Evolutionary conservation across 371 early-diverging fungal species (phyloP).

Genomic region (Conidiobolus incongruus): DNA sequence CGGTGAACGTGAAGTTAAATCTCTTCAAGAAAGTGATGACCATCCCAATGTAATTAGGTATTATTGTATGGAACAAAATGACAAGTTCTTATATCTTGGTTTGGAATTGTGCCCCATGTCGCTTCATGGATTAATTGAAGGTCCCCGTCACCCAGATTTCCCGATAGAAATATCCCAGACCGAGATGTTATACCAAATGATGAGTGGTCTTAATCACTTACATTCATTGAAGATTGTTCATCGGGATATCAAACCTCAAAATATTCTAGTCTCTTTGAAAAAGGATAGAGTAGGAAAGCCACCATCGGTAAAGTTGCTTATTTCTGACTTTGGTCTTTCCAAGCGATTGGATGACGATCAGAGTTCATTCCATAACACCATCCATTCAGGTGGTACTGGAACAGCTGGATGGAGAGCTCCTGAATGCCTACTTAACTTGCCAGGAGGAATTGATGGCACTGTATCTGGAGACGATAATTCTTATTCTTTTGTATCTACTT

Average conservation of each 20-base stretch:
- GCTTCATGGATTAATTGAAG: slow-evolving; percentile 29
- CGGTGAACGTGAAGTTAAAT: slow-evolving; percentile 76
- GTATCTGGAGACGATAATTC: background rate
- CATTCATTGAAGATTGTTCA: slow-evolving; percentile 89
- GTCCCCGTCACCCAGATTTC: slow-evolving; percentile 11
- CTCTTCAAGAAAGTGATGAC: slow-evolving; percentile 78
- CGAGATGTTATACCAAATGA: slow-evolving; percentile 46
- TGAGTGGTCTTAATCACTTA: slow-evolving; percentile 63
- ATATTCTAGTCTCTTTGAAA: slow-evolving; percentile 57
- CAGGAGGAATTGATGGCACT: background rate
- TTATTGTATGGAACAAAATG: slow-evolving; percentile 68
- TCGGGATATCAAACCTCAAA: slow-evolving; percentile 86
- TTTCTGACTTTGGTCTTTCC: slow-evolving; percentile 96
- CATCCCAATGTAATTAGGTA: slow-evolving; percentile 96
- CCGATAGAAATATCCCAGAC: too few relatives aligned
- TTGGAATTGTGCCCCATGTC: slow-evolving; percentile 75
- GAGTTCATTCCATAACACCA: slow-evolving; percentile 79
- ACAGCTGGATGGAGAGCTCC: slow-evolving; percentile 97
- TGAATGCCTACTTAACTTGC: slow-evolving; percentile 31
- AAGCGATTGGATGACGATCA: slow-evolving; percentile 85
- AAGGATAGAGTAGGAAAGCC: slow-evolving; percentile 12
- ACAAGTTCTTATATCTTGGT: slow-evolving; percentile 85
- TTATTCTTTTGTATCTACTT: background rate
- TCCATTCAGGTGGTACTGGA: slow-evolving; percentile 35
- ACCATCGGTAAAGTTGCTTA: slow-evolving; percentile 38